Conservation (phyloP, 768 basidiomycete genomes). For the Russula dissimulans region DNA sequence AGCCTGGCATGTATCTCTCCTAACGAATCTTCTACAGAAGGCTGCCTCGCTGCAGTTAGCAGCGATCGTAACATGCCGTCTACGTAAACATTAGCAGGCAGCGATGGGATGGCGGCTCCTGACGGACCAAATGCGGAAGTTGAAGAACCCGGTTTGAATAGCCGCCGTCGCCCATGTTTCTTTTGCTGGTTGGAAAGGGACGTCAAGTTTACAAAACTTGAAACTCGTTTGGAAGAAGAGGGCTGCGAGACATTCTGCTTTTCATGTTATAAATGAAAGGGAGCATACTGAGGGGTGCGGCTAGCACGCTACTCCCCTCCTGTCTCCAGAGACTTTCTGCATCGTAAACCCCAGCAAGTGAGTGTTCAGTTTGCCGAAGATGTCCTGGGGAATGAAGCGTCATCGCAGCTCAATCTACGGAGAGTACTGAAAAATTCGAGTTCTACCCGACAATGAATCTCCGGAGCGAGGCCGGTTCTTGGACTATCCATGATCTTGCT, state of each 20-base stretch:
- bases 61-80: slow-evolving; percentile 15
- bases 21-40: slow-evolving; percentile 17
- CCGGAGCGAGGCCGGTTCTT: slow-evolving; percentile 1
- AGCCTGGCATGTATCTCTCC: slow-evolving; percentile 1
- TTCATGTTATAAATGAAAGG: slow-evolving; percentile 17
- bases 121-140: slow-evolving; percentile 7
- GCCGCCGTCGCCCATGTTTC: slow-evolving; percentile 9
- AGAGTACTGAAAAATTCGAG: neutral
- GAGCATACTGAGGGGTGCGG: slow-evolving; percentile 1
- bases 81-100: slow-evolving; percentile 14
- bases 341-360: neutral
- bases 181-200: slow-evolving; percentile 2
- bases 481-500: neutral
- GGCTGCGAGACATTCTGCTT: slow-evolving; percentile 5
- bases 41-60: slow-evolving; percentile 13
- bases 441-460: slow-evolving; percentile 2
- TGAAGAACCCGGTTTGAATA: neutral
- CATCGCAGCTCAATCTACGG: neutral
- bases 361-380: slow-evolving; percentile 5
- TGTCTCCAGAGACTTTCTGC: slow-evolving; percentile 6
- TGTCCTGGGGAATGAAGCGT: slow-evolving; percentile 2
- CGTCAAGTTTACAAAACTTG: slow-evolving; percentile 13
- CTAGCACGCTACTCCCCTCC: slow-evolving; percentile 11
- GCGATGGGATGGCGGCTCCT: slow-evolving; percentile 6
- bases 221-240: slow-evolving; percentile 8